A percentile compares a stretch with the other conserved stretches of the same genome.
phyloP scores from a whole-genome alignment of 2,329 filamentous ascomycete species.

The Penicillium sp. region DNA sequence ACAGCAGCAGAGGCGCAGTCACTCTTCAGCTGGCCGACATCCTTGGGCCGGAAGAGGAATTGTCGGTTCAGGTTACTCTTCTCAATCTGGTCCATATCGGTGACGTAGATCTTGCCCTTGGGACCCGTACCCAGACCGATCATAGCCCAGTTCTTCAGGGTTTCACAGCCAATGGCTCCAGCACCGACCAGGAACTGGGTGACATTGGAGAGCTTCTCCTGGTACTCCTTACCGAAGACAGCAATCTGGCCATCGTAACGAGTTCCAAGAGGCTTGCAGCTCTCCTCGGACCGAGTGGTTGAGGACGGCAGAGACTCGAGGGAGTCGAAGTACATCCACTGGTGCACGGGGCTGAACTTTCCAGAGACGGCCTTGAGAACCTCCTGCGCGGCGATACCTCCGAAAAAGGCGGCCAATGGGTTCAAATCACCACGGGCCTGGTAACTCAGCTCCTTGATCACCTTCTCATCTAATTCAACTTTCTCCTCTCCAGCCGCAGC shows the following conservation, averaged over 20 bases:
- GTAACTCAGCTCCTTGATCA: conserved; percentile 89
- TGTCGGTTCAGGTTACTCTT: conserved; percentile 98
- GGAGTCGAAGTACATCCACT: conserved; percentile 97
- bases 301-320: conserved; percentile 87
- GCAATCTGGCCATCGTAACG: conserved; percentile 97
- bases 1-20: conserved; percentile 89
- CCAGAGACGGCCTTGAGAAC: conserved; percentile 95
- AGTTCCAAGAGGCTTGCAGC: conserved; percentile 79
- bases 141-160: conserved; percentile 99
- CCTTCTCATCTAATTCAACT: conserved; percentile 83
- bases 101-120: conserved; percentile 84
- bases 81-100: conserved; percentile 98
- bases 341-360: conserved; percentile 93
- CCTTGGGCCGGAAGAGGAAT: conserved; percentile 89
- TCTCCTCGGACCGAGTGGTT: conserved; percentile 73
- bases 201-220: conserved; percentile 87
- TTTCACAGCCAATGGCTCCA: conserved; percentile 96
- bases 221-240: conserved; percentile 89
- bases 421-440: conserved; percentile 89
- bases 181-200: conserved; percentile 94
- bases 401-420: conserved; percentile 92
- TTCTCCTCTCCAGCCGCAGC: conserved; percentile 67
- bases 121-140: conserved; percentile 89
- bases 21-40: conserved; percentile 96
- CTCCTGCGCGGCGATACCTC: conserved; percentile 89